Conservation (phyloP, 352 stramenopile genomes). For the Globisporangium paroecandrum region DNA sequence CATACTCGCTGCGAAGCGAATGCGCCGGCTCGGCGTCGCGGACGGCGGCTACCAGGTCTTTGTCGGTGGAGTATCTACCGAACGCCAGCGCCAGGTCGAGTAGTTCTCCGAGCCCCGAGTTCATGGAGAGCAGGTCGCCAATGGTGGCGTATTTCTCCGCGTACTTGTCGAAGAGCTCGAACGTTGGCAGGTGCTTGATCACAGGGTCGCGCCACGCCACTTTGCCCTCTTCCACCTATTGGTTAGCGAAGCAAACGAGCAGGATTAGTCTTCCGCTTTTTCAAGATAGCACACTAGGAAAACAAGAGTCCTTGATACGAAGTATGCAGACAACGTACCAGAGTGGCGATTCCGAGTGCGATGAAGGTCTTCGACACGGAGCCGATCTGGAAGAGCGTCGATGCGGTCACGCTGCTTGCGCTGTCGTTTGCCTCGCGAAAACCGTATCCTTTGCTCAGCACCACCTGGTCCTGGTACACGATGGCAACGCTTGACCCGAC, state of each 20-base stretch:
- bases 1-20: slow-evolving; percentile 42
- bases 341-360: slow-evolving; percentile 25
- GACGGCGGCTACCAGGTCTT: slow-evolving; percentile 34
- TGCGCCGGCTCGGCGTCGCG: slow-evolving; percentile 35
- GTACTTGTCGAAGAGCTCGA: slow-evolving; percentile 45
- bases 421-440: slow-evolving; percentile 33
- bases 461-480: slow-evolving; percentile 47
- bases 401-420: slow-evolving; percentile 29
- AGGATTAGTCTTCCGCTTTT: not conserved
- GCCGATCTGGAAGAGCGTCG: slow-evolving; percentile 66
- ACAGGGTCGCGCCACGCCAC: slow-evolving; percentile 50
- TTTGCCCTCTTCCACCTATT: slow-evolving; percentile 46
- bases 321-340: not conserved
- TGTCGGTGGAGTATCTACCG: slow-evolving; percentile 28
- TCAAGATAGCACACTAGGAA: not conserved
- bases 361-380: slow-evolving; percentile 71
- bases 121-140: slow-evolving; percentile 33
- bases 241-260: not conserved
- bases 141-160: slow-evolving; percentile 47
- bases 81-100: not conserved
- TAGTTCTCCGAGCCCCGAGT: not conserved
- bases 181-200: slow-evolving; percentile 48
- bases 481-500: slow-evolving; percentile 42
- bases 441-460: slow-evolving; percentile 41
- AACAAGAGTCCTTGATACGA: no score